These are phyloP conservation scores for Sarcocystis neurona DNA, from an alignment of 169 alveolate species.

Conservation along the genomic window DNA sequence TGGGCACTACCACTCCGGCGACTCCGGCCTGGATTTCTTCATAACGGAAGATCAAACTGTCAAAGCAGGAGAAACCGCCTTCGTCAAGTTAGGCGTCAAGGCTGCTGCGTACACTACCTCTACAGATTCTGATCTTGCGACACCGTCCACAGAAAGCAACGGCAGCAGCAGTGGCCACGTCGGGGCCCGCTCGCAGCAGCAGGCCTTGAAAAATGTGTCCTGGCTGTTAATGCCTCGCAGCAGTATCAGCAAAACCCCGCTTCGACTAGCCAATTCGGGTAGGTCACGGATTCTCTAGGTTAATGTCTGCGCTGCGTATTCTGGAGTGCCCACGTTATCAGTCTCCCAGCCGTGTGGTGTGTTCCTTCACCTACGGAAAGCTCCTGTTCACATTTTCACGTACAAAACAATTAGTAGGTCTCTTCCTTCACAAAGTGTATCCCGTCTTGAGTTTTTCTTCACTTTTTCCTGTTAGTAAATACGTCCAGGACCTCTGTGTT, in stretches of 20 bases:
- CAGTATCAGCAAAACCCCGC: slow-evolving; percentile 88
- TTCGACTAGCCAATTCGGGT: slow-evolving; percentile 87
- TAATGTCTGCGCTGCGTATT: too few relatives aligned
- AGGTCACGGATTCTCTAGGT: too few relatives aligned
- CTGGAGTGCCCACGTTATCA: too few relatives aligned
- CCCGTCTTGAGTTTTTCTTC: too few relatives aligned
- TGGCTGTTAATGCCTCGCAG: slow-evolving; percentile 87
- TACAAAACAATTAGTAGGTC: too few relatives aligned
- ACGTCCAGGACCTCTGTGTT: too few relatives aligned
- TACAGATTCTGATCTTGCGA: slow-evolving; percentile 39
- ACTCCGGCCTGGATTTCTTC: slow-evolving; percentile 88
- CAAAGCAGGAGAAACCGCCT: slow-evolving; percentile 82
- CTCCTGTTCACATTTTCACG: too few relatives aligned
- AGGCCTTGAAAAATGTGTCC: slow-evolving; percentile 44
- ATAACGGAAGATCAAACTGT: slow-evolving; percentile 81
- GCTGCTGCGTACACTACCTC: slow-evolving; percentile 88
- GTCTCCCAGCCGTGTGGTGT: background rate
- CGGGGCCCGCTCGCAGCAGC: slow-evolving; percentile 33
- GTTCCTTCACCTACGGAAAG: too few relatives aligned
- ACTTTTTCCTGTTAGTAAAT: too few relatives aligned
- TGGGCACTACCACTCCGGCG: slow-evolving; percentile 85
- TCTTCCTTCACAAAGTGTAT: too few relatives aligned
- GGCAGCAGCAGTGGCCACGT: slow-evolving; percentile 37
- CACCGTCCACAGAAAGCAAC: slow-evolving; percentile 7
- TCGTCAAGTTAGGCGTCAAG: slow-evolving; percentile 83